Evolutionary conservation across 73 alveolate species (phyloP).

Genomic region (Symbiodinium natans): DNA sequence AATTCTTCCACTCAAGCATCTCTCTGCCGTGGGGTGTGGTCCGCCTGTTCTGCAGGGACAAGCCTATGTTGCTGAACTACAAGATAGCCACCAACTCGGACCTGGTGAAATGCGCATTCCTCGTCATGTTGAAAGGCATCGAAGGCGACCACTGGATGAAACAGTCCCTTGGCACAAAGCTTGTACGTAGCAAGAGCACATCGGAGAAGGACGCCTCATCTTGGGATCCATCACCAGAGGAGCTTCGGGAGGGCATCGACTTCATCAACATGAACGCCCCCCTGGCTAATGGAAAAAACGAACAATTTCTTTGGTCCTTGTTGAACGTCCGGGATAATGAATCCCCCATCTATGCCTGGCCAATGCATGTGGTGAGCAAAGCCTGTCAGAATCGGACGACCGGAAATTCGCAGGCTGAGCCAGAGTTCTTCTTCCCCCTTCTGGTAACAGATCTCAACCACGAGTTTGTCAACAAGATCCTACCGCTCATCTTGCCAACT

Average conservation of each 20-base stretch:
- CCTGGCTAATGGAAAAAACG: conserved; percentile 4
- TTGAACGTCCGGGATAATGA: background rate
- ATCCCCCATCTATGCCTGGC: conserved; percentile 35
- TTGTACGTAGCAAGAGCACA: no score
- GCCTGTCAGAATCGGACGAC: conserved; percentile 22
- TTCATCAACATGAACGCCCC: conserved; percentile 38
- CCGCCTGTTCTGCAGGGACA: background rate
- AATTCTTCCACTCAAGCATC: conserved; percentile 25
- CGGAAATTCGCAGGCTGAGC: conserved; percentile 46
- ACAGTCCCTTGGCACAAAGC: background rate
- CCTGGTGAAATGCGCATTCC: background rate
- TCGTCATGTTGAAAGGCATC: background rate
- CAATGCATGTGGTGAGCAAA: conserved; percentile 18
- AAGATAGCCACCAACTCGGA: background rate
- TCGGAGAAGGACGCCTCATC: background rate
- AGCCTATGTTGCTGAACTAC: background rate
- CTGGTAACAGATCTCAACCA: background rate
- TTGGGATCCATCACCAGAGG: conserved; percentile 33
- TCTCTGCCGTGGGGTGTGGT: conserved; percentile 18
- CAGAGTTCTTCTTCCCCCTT: conserved; percentile 45
- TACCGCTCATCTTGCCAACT: conserved; percentile 19
- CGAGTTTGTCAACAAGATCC: background rate
- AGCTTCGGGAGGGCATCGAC: conserved; percentile 18
- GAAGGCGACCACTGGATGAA: background rate
- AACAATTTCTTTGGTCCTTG: conserved; percentile 35